phyloP scores from a whole-genome alignment of 306 rosid species.

The Crotalaria pallida region DNA sequence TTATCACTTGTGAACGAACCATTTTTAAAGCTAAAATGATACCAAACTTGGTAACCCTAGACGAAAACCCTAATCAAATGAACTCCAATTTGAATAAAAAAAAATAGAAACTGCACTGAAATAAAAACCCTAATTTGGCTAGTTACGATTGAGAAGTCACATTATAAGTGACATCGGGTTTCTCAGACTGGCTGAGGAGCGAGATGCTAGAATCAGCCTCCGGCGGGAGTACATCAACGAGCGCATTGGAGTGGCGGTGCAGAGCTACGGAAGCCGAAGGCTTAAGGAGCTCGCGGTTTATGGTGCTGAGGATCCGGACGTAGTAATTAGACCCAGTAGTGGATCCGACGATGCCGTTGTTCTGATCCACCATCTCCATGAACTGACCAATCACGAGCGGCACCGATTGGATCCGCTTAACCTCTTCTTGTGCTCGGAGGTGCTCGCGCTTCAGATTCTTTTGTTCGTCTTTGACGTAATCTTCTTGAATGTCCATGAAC shows the following conservation, averaged over 20 bases:
- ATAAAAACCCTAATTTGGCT: neutral
- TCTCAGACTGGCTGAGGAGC: constrained; percentile 95
- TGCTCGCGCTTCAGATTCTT: constrained; percentile 95
- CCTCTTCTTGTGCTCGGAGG: constrained; percentile 96
- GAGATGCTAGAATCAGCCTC: constrained; percentile 99
- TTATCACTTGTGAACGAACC: neutral
- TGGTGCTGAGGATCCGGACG: constrained; percentile 88
- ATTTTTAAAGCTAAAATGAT: neutral
- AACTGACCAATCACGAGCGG: constrained; percentile 96
- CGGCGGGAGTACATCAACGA: constrained; percentile 93
- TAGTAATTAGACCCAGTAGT: constrained; percentile 96
- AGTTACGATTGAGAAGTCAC: constrained; percentile 27
- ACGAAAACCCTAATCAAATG: no score
- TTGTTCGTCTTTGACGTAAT: constrained; percentile 90
- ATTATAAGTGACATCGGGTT: constrained; percentile 91
- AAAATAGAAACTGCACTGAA: neutral
- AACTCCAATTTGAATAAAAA: no score
- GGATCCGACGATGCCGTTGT: constrained; percentile 94
- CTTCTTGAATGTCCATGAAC: constrained; percentile 91
- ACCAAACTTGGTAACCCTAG: no score
- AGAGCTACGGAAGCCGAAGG: constrained; percentile 96
- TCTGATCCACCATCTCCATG: constrained; percentile 98
- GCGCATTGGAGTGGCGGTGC: constrained; percentile 96
- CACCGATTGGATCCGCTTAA: constrained; percentile 95
- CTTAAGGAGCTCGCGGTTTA: constrained; percentile 85